Base-by-base conservation (phyloP, 306 rosid species). In the Notholithocarpus densiflorus region DNA sequence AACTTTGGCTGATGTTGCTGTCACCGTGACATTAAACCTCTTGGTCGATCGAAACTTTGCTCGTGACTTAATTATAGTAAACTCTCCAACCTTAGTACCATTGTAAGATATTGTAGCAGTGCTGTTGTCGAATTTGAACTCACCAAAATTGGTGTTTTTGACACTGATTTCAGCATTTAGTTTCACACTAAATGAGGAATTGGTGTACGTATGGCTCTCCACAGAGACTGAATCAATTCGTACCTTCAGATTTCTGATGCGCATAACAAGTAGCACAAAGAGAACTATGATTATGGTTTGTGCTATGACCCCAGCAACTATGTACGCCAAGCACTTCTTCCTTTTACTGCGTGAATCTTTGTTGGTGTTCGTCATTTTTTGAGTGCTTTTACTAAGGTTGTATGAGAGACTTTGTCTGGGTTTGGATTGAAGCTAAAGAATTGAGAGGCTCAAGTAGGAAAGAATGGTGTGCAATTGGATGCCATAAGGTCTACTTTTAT, bases 101-200 rank as follows among this genome's bases (percentile, higher is more conserved):
- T 60, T 56, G 51, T 85, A 81, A 51, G 78, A 77, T 53, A 81
- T n/a, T 7, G 45, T 62, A 20, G 75, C 81, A 19, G 70, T 75
- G 72, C 75, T 26, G 70, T 43, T 8, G 4, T 78, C 83, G 81
- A 77, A 85, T 74, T 81, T 85, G 85, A 74, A 81, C 68, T 71
- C 61, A 1, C 85, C 88, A 1, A 78, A 81, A 59, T 85, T 85
- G 20, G 64, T 81, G 81, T 85, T 85, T 45, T 81, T 85, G 56
- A 85, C 76, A 0, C 81, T 64, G 4, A 85, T 68, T 17, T 53
- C 21, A 12, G 85, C 75, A 5, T 43, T 21, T 43, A 85, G 6
- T 23, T 64, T 23, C 56, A 72, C 12, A 14, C 20, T 78, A 11
- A 85, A 81, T 66, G 88, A 74, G 20, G 82, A 72, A 17, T 66